A percentile compares a stretch with the other conserved stretches of the same genome.
Evolutionary conservation across 2,329 filamentous ascomycete species (phyloP).

Genomic region (Ceratocystis diversiconidia): DNA sequence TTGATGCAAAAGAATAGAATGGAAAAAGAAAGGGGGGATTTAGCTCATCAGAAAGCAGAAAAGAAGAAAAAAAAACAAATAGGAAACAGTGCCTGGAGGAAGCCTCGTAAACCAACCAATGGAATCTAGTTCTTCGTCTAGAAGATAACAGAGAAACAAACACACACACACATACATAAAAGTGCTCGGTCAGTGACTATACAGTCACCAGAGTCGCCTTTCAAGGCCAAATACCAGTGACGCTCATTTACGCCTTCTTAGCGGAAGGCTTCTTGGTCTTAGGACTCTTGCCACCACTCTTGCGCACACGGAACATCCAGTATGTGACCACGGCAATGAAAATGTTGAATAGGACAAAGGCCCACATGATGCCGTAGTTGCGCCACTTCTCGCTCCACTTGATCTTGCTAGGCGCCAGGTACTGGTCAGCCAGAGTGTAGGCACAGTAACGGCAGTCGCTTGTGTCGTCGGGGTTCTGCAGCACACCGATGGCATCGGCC

Average conservation of each 20-base stretch:
- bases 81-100: neutral
- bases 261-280: slow-evolving; percentile 4
- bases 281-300: slow-evolving; percentile 11
- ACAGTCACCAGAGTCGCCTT: no score
- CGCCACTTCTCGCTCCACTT: slow-evolving; percentile 45
- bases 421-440: slow-evolving; percentile 49
- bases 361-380: slow-evolving; percentile 58
- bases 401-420: slow-evolving; percentile 33
- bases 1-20: neutral
- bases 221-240: no score
- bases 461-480: slow-evolving; percentile 47
- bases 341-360: slow-evolving; percentile 51
- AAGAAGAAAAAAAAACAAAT: neutral
- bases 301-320: slow-evolving; percentile 44
- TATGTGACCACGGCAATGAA: slow-evolving; percentile 44
- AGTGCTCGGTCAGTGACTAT: neutral
- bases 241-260: neutral
- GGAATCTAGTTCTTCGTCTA: slow-evolving; percentile 1
- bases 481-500: slow-evolving; percentile 34
- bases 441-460: slow-evolving; percentile 52
- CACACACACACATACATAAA: neutral
- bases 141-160: neutral
- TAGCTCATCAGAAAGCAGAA: neutral
- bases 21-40: slow-evolving; percentile 17
- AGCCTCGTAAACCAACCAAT: slow-evolving; percentile 1